Evolutionary conservation across 495 filamentous ascomycete genomes (phyloP).

Genomic region (Daldinia concentrica): DNA sequence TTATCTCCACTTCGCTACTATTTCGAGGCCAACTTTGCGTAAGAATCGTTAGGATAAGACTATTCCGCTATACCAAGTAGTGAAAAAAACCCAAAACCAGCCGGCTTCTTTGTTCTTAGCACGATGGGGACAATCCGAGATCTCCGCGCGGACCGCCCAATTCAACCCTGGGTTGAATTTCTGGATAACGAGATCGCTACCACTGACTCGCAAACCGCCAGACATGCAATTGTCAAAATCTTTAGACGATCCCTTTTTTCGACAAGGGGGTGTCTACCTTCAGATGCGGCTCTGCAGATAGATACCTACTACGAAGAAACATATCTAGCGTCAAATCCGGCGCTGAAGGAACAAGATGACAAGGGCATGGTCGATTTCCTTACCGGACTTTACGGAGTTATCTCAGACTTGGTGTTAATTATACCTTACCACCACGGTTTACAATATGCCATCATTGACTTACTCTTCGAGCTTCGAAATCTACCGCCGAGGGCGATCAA

Average conservation of each 20-base stretch:
- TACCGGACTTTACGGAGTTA: conserved; percentile 1
- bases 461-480: conserved; percentile 6
- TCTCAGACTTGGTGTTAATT: neutral
- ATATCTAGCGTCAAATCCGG: neutral
- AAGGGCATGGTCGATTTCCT: conserved; percentile 7
- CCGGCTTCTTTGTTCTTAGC: neutral
- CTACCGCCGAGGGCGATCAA: neutral
- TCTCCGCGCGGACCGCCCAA: neutral
- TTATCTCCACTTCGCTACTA: neutral
- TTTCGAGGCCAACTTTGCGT: neutral
- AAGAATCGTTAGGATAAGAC: neutral
- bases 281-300: conserved; percentile 5
- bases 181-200: conserved; percentile 1
- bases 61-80: neutral
- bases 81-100: no score
- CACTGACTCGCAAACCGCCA: neutral
- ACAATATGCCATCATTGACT: conserved; percentile 10
- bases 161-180: conserved; percentile 6
- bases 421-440: conserved; percentile 6
- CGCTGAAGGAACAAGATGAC: neutral
- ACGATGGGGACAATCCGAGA: conserved; percentile 5
- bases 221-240: neutral
- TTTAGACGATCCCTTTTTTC: conserved; percentile 5
- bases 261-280: neutral
- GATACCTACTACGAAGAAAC: conserved; percentile 5